These are phyloP conservation scores for Starmerella gropengiesseri DNA, from an alignment of 805 yeast genomes.

Conservation along the genomic window DNA sequence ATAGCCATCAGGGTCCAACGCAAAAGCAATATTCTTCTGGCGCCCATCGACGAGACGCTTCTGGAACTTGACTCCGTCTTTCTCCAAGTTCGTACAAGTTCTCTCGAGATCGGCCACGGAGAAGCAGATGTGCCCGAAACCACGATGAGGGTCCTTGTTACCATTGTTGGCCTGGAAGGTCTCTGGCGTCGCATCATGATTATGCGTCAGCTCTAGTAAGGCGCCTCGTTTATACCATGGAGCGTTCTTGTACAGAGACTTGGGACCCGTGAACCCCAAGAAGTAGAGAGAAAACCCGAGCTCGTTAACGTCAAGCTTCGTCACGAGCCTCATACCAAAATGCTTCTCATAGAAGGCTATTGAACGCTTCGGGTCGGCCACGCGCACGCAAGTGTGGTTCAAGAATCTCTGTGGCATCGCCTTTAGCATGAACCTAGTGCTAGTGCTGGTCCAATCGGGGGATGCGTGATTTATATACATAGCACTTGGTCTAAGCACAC, in stretches of 20 bases:
- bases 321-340: slow-evolving; percentile 61
- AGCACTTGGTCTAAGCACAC: too few relatives aligned
- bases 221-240: slow-evolving; percentile 43
- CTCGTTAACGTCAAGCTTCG: slow-evolving; percentile 42
- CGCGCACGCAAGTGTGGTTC: slow-evolving; percentile 47
- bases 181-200: slow-evolving; percentile 52
- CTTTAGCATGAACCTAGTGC: background rate
- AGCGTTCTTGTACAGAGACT: slow-evolving; percentile 30
- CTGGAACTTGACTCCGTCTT: slow-evolving; percentile 60
- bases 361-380: slow-evolving; percentile 68
- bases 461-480: too few relatives aligned
- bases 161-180: slow-evolving; percentile 62
- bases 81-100: slow-evolving; percentile 48
- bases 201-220: slow-evolving; percentile 72
- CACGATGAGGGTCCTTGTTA: slow-evolving; percentile 71
- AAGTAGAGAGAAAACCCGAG: slow-evolving; percentile 57
- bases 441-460: too few relatives aligned
- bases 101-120: slow-evolving; percentile 68
- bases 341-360: slow-evolving; percentile 60
- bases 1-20: slow-evolving; percentile 89
- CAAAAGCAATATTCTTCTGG: slow-evolving; percentile 87
- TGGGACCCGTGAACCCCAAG: slow-evolving; percentile 44
- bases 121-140: slow-evolving; percentile 89
- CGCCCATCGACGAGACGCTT: slow-evolving; percentile 83
- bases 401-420: slow-evolving; percentile 12